Evolutionary conservation across 805 yeast genomes (phyloP), one percentile per base, ranked within the genome.

Genomic region (Zygosaccharomyces lentus): DNA sequence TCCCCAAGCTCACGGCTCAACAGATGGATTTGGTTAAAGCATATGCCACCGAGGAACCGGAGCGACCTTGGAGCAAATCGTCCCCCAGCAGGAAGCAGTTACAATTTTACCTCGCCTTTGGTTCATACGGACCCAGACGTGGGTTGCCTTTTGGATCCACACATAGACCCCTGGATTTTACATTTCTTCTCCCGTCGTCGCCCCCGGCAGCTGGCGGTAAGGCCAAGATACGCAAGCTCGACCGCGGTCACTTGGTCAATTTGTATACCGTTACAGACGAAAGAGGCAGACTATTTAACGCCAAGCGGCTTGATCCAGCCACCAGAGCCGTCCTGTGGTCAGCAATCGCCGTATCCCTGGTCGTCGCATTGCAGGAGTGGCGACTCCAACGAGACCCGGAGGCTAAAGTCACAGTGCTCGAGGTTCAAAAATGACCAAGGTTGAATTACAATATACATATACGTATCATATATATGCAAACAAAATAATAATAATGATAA

Each of bases 81-180:
- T 69, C 77, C 3, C 49, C 49, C 9, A 72, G 75, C 41, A 74
- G 74, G 43, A 82, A 83, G 57, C 69, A 75, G 50, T 68, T 82
- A 51, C 73, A 78, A 8, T 82, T 79, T 60, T 81, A 74, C 66
- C 72, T 82, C 25, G 73, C 82, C 0, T 85, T 80, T 62, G 90
- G 90, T 2, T 71, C 82, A 39, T 78, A 84, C 74, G 93, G 89
- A 0, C 82, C 80, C 1, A 71, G 95, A 50, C 80, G 76, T 39
- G 76, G 76, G 16, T 74, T 82, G 45, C 64, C 71, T 70, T 51
- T 71, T 78, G 69, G 30, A 8, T 10, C 40, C 10, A 35, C 36
- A 3, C 34, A 21, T 10, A 49, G 41, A 6, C 89, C 87, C 1
- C 74, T 72, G 39, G 88, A 83, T 60, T 66, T 82, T 45, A 84